A percentile compares a stretch with the other conserved stretches of the same genome.
phyloP scores from a whole-genome alignment of 2,329 filamentous ascomycete species.

The Bertia moriformis region DNA sequence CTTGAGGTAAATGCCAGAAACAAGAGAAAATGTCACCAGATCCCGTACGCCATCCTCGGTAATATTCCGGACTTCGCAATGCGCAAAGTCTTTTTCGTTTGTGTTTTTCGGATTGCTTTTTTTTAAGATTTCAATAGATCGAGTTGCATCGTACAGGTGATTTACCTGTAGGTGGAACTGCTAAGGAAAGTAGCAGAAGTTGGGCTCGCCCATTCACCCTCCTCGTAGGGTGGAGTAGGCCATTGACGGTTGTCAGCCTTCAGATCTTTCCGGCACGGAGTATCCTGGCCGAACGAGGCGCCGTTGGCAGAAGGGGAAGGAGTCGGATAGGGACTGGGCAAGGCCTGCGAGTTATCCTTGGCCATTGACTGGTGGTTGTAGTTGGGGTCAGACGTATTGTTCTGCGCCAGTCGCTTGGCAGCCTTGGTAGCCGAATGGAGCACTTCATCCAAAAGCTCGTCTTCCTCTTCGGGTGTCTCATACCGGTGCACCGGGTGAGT shows the following conservation, averaged over 20 bases:
- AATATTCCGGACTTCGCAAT: background rate
- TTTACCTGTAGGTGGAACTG: background rate
- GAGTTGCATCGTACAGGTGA: background rate
- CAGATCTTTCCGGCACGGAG: slow-evolving; percentile 54
- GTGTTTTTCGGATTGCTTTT: background rate
- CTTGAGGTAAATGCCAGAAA: background rate
- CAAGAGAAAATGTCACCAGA: background rate
- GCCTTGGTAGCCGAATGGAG: slow-evolving; percentile 64
- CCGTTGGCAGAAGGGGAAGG: slow-evolving; percentile 67
- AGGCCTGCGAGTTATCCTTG: slow-evolving; percentile 18
- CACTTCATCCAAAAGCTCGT: slow-evolving; percentile 85
- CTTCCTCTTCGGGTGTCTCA: slow-evolving; percentile 89
- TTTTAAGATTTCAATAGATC: background rate
- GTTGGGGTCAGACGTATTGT: slow-evolving; percentile 23
- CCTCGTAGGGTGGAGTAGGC: slow-evolving; percentile 91
- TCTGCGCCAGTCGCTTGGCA: slow-evolving; percentile 52
- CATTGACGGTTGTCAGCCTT: slow-evolving; percentile 61
- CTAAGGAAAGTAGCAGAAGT: background rate
- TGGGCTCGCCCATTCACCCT: slow-evolving; percentile 57
- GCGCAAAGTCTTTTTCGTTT: background rate
- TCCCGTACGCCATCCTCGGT: background rate
- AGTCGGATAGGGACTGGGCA: slow-evolving; percentile 49
- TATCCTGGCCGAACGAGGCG: slow-evolving; percentile 55
- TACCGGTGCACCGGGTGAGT: slow-evolving; percentile 68
- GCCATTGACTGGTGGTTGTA: slow-evolving; percentile 52